Evolutionary conservation across 169 alveolate genomes (phyloP).

Genomic region (Theileria annulata): DNA sequence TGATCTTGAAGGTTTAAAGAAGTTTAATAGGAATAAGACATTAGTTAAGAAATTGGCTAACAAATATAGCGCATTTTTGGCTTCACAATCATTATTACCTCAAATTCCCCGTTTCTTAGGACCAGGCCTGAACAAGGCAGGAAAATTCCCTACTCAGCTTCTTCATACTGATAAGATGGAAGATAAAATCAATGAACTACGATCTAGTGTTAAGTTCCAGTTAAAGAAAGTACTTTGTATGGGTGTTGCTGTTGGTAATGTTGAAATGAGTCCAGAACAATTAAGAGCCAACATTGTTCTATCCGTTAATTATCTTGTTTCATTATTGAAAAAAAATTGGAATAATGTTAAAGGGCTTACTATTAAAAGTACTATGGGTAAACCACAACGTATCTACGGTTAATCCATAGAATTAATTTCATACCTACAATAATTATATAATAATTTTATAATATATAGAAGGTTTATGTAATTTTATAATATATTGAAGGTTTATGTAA

Average conservation of each 20-base stretch:
- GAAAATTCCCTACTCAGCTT: conserved; percentile 98
- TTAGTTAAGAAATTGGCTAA: conserved; percentile 96
- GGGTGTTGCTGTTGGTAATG: conserved; percentile 99
- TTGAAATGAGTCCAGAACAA: conserved; percentile 95
- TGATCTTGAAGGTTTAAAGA: conserved; percentile 97
- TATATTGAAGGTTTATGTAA: too few relatives aligned
- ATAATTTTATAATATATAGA: too few relatives aligned
- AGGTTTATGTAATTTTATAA: too few relatives aligned
- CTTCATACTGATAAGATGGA: conserved; percentile 94
- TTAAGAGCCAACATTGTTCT: conserved; percentile 94
- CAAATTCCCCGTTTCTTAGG: conserved; percentile 99
- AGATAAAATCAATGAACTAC: conserved; percentile 95
- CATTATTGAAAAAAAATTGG: conserved; percentile 99
- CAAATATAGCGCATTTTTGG: conserved; percentile 95
- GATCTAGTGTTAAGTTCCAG: conserved; percentile 90
- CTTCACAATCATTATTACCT: conserved; percentile 97
- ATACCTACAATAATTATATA: too few relatives aligned
- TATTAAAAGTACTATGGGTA: conserved; percentile 99
- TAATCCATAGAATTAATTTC: conserved; percentile 52
- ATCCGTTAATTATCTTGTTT: conserved; percentile 97
- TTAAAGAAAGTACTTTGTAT: conserved; percentile 96
- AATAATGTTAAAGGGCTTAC: conserved; percentile 95
- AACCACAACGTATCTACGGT: conserved; percentile 95
- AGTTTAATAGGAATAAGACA: conserved; percentile 98
- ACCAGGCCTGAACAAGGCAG: conserved; percentile 98